Evolutionary conservation across 2,329 filamentous ascomycete species (phyloP), one percentile per base, ranked within the genome.

Genomic region (Neonectria ditissima): DNA sequence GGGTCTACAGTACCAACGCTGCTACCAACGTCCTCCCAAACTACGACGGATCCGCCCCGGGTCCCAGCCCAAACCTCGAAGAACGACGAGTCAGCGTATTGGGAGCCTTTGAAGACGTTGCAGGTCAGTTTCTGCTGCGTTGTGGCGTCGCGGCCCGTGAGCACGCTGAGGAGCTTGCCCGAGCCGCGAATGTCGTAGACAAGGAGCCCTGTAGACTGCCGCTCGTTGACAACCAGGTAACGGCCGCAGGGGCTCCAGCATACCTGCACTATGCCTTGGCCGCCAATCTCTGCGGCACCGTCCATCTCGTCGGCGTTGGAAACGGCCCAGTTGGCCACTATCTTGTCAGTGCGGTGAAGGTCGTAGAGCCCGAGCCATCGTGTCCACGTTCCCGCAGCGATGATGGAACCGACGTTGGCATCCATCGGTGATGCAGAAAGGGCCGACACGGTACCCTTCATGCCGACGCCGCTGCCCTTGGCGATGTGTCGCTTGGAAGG

Each of bases 61-160:
- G 84, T 82, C 2, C 88, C 89, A 6, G 86, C 86, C 88, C 88
- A 91, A 48, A 90, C 81, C 73, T 91, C 89, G 65, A 88, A 88
- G 2, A 83, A 82, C 1, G 78, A 78, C 0, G 65, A 59, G 3
- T 69, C 62, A 0, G 66, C 69, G 14, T 74, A 76, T 0, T 70
- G 73, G 4, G 72, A 64, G 5, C 80, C 79, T 0, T 81, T 78
- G 66, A 86, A 90, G 3, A 87, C 80, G 71, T 89, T 85, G 62
- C 85, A 84, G 11, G 76, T 79, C 41, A 90, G 74, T 41, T 85
- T 82, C 73, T 90, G 88, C 67, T 89, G 87, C 0, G 84, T 85
- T 2, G 73, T 72, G 5, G 84, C 81, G 7, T 78, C 74, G 22
- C 87, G 83, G 4, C 85, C 86, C 0, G 78, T 74, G 11, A 90